Conservation (phyloP, 805 yeast genomes). For the Kodamaea laetipori region DNA sequence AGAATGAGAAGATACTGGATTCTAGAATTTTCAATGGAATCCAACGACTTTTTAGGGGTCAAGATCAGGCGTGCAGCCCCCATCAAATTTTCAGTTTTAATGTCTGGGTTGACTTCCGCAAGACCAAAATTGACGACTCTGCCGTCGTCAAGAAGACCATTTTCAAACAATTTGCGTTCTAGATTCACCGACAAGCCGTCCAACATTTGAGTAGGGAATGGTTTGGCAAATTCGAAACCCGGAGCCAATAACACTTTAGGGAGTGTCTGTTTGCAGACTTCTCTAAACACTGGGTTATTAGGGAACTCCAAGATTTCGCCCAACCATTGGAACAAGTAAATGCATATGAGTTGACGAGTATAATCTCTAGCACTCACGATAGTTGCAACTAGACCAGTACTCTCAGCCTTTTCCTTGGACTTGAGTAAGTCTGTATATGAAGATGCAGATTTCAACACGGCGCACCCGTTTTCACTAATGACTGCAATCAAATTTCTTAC, state of each 20-base stretch:
- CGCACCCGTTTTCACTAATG: slow-evolving; percentile 51
- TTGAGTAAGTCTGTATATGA: slow-evolving; percentile 6
- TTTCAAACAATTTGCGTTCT: slow-evolving; percentile 23
- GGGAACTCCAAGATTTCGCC: slow-evolving; percentile 34
- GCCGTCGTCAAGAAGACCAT: slow-evolving; percentile 35
- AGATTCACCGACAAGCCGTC: slow-evolving; percentile 15
- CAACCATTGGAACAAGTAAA: slow-evolving; percentile 55
- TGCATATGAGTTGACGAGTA: slow-evolving; percentile 49
- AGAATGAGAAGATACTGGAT: slow-evolving; percentile 59
- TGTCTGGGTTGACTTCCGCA: slow-evolving; percentile 15
- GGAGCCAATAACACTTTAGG: slow-evolving; percentile 47
- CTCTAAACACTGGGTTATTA: slow-evolving; percentile 25
- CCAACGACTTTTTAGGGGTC: slow-evolving; percentile 15
- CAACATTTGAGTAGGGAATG: slow-evolving; percentile 27
- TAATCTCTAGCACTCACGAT: slow-evolving; percentile 54
- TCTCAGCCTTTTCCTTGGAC: slow-evolving; percentile 26
- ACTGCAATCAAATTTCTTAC: slow-evolving; percentile 28
- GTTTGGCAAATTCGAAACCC: slow-evolving; percentile 33
- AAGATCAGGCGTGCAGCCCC: background rate
- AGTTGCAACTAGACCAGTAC: slow-evolving; percentile 58
- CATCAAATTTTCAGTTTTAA: slow-evolving; percentile 4
- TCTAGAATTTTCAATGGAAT: slow-evolving; percentile 43
- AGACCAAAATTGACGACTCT: slow-evolving; percentile 27
- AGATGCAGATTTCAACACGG: slow-evolving; percentile 42
- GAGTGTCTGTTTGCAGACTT: slow-evolving; percentile 41